Evolutionary conservation across 2,329 filamentous ascomycete species (phyloP), one percentile per base, ranked within the genome.

Genomic region (Trichophyton verrucosum): DNA sequence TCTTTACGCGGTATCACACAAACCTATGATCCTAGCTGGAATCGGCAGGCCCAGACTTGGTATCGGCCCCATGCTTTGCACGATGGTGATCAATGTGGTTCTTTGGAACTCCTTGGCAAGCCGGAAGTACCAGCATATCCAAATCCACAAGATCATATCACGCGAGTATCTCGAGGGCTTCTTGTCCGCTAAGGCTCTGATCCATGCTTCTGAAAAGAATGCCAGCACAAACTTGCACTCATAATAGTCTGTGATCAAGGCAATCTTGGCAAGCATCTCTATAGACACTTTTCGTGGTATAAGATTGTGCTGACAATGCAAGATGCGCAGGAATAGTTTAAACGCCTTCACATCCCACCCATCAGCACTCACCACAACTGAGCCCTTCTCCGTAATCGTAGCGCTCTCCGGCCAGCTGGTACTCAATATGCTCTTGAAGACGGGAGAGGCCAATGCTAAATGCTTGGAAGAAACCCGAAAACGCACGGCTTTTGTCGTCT

Each of bases 241-340:
- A 51, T 68, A 69, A 57, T 69, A 70, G 59, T 69, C 65, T 6
- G 64, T 55, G 20, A 70, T 5, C 27, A 65, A 61, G 58, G 65
- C 64, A 20, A 69, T n/a, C 58, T 69, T 65, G 1, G 66, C 68
- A 33, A 68, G 64, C 59, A 67, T 62, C 36, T 70, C 67, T 11
- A 60, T 61, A 30, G 46, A 61, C 33, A 61, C 22, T n/a, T 61
- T 27, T 8, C 57, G 61, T 7, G 38, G 38, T 13, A 42, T 3
- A n/a, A n/a, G 3, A n/a, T 42, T 1, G 38, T 42, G 38, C 38
- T 42, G 38, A n/a, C 38, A 42, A n/a, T 42, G 38, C 11, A 42
- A 13, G 38, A 42, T 42, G 11, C 15, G 11, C 11, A 42, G 38
- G 11, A 13, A 42, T 3, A 15, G 11, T 6, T n/a, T 13, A 6